Conservation (phyloP, 2,329 filamentous ascomycete species). For the Colletotrichum phormii region DNA sequence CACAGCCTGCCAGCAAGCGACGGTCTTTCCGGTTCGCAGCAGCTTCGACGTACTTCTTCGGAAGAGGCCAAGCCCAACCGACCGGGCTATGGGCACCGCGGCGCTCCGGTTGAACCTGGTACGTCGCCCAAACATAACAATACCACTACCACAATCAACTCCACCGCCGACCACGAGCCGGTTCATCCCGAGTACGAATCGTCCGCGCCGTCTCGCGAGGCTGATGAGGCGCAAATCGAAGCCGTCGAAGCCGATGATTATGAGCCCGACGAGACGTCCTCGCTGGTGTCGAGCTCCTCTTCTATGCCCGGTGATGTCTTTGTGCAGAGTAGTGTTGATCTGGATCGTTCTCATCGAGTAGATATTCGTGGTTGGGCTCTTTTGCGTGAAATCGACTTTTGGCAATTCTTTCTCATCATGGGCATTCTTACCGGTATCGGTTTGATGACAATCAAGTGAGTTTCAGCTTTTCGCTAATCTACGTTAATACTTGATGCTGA, state of each 20-base stretch:
- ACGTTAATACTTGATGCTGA: conserved; percentile 40
- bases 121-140: conserved; percentile 57
- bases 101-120: conserved; percentile 70
- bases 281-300: conserved; percentile 77
- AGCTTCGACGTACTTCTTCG: conserved; percentile 55
- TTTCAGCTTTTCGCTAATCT: conserved; percentile 33
- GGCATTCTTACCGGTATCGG: conserved; percentile 92
- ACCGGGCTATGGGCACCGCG: conserved; percentile 52
- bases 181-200: conserved; percentile 20
- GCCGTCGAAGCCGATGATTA: conserved; percentile 41
- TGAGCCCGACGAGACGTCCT: conserved; percentile 80
- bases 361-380: conserved; percentile 90
- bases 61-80: conserved; percentile 53
- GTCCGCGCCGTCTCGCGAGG: conserved; percentile 29
- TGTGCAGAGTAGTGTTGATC: conserved; percentile 73
- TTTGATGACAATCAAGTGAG: conserved; percentile 98
- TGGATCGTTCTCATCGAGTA: conserved; percentile 81
- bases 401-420: conserved; percentile 90
- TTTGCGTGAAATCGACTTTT: conserved; percentile 81
- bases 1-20: conserved; percentile 61
- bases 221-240: conserved; percentile 42
- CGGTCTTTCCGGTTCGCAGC: conserved; percentile 43
- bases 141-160: conserved; percentile 42
- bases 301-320: conserved; percentile 63
- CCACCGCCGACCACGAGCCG: conserved; percentile 37